These are phyloP conservation scores for Hygrophorus pudorinus DNA, from an alignment of 768 basidiomycete species.

Conservation along the genomic window DNA sequence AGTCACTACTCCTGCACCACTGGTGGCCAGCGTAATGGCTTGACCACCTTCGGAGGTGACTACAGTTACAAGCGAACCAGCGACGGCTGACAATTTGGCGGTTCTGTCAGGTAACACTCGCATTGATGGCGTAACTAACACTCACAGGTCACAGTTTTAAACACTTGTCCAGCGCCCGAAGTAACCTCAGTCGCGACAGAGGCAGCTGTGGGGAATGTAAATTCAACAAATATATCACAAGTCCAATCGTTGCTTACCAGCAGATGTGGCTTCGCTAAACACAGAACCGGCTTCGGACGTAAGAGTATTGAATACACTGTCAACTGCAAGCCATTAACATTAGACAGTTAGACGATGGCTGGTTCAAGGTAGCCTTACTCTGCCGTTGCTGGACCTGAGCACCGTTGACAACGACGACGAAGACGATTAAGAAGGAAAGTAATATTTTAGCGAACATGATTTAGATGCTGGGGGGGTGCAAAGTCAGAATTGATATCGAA, in stretches of 20 bases:
- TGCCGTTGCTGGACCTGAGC: conserved; percentile 11
- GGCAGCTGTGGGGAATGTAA: conserved; percentile 7
- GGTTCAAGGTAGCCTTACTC: too few species aligned
- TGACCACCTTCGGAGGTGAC: conserved; percentile 2
- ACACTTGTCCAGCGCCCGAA: conserved; percentile 21
- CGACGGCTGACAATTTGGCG: not conserved
- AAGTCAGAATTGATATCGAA: too few species aligned
- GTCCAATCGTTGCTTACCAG: conserved; percentile 2
- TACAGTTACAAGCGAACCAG: conserved; percentile 4
- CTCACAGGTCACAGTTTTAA: conserved; percentile 35
- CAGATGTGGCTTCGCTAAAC: conserved; percentile 22
- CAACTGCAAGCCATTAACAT: conserved; percentile 21
- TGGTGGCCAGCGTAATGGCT: conserved; percentile 12
- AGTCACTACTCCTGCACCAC: conserved; percentile 45
- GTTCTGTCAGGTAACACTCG: not conserved
- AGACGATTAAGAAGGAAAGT: conserved; percentile 25
- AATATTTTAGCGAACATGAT: conserved; percentile 30
- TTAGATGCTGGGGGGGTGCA: too few species aligned
- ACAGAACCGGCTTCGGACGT: conserved; percentile 28
- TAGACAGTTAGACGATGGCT: conserved; percentile 6
- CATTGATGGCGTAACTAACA: conserved; percentile 3
- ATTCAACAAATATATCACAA: conserved; percentile 2
- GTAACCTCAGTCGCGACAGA: conserved; percentile 17
- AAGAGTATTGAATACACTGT: conserved; percentile 26
- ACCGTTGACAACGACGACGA: conserved; percentile 25